Evolutionary conservation across 192 early-diverging fungal species (phyloP).

Genomic region (Diversispora epigaea): DNA sequence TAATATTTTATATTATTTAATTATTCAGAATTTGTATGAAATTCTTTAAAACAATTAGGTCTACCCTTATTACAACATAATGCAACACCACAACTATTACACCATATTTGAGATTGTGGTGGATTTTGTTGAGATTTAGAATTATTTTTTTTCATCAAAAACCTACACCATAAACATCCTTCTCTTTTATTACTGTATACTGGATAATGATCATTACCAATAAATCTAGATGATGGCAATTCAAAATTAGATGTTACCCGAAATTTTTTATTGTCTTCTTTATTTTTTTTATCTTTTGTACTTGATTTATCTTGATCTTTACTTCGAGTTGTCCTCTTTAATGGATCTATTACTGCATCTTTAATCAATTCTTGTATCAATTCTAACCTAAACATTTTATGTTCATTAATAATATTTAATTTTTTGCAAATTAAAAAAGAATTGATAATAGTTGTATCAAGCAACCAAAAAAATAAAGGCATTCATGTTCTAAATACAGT

Average conservation of each 20-base stretch:
- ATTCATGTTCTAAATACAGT: conserved; percentile 34
- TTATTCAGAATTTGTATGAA: neutral
- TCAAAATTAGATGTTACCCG: neutral
- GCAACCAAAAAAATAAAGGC: conserved; percentile 36
- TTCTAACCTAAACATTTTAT: neutral
- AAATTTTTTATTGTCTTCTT: neutral
- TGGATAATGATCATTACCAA: neutral
- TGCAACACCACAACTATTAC: neutral
- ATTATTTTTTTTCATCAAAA: neutral
- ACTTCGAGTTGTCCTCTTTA: neutral
- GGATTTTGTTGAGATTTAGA: too few species aligned
- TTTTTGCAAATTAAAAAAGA: conserved; percentile 5
- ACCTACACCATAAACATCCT: neutral
- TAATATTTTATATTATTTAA: too few species aligned
- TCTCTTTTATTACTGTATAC: neutral
- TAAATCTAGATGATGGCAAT: neutral
- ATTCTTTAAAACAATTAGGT: conserved; percentile 9
- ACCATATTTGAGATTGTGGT: conserved; percentile 13
- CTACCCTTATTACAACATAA: conserved; percentile 4
- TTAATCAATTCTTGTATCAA: neutral
- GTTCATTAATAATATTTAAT: neutral
- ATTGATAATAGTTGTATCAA: conserved; percentile 34
- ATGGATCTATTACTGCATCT: neutral
- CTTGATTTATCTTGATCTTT: neutral
- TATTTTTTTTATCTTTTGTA: neutral